Evolutionary conservation across 2,329 filamentous ascomycete species (phyloP).

Genomic region (Canariomyces notabilis): DNA sequence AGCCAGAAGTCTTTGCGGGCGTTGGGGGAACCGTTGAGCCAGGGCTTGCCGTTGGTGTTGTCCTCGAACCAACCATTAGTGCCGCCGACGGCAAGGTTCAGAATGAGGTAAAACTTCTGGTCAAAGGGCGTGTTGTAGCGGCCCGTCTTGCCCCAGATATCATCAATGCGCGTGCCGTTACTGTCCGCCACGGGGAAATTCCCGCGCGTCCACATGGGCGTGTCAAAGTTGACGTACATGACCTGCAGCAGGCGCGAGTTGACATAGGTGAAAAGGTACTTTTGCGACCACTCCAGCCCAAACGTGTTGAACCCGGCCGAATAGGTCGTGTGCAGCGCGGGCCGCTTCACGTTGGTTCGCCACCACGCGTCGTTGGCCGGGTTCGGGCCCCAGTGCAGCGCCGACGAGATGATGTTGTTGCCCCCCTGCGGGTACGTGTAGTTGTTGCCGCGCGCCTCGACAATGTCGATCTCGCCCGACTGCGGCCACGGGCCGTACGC

Average conservation of each 20-base stretch:
- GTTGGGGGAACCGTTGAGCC: conserved; percentile 63
- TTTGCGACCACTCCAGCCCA: conserved; percentile 80
- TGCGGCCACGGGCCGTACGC: conserved; percentile 73
- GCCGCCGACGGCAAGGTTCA: conserved; percentile 71
- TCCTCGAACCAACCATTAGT: conserved; percentile 84
- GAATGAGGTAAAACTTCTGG: conserved; percentile 67
- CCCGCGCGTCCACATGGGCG: conserved; percentile 64
- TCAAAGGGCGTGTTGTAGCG: conserved; percentile 67
- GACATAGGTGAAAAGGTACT: conserved; percentile 84
- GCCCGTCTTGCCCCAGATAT: conserved; percentile 61
- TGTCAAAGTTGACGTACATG: conserved; percentile 69
- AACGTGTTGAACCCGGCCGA: conserved; percentile 66
- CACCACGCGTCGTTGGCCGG: conserved; percentile 71
- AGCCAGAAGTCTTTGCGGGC: conserved; percentile 76
- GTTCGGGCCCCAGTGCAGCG: conserved; percentile 78
- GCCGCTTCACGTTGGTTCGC: conserved; percentile 73
- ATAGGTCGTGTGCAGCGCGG: conserved; percentile 71
- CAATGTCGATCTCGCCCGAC: conserved; percentile 80
- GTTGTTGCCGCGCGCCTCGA: conserved; percentile 79
- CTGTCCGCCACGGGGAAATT: conserved; percentile 57
- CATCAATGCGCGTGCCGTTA: conserved; percentile 60
- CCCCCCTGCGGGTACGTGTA: conserved; percentile 70
- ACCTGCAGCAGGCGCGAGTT: conserved; percentile 76
- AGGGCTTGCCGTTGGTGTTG: conserved; percentile 66
- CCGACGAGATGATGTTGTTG: conserved; percentile 73